These are phyloP conservation scores for Alnus glutinosa DNA, from an alignment of 306 rosid species.

Conservation along the genomic window DNA sequence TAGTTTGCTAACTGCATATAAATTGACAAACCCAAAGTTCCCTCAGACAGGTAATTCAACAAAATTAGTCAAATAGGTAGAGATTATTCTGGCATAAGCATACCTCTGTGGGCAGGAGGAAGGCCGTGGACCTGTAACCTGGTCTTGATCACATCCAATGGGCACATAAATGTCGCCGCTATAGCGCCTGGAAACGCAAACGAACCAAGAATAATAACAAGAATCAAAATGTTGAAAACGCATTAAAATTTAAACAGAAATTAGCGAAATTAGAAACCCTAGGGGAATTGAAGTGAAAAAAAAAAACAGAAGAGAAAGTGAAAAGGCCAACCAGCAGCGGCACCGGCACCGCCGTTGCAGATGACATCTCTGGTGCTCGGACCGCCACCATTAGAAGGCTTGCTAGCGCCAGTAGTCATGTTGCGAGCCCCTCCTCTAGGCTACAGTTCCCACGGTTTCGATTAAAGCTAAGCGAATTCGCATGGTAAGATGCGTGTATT, in stretches of 20 bases:
- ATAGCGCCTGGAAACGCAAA: slow-evolving; percentile 64
- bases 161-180: slow-evolving; percentile 94
- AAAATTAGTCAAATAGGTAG: neutral
- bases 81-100: slow-evolving; percentile 11
- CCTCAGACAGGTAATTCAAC: neutral
- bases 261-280: slow-evolving; percentile 28
- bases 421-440: slow-evolving; percentile 18
- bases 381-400: slow-evolving; percentile 32
- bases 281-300: slow-evolving; percentile 14
- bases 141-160: slow-evolving; percentile 97
- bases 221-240: neutral
- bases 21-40: neutral
- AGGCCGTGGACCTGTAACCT: slow-evolving; percentile 94
- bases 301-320: slow-evolving; percentile 8
- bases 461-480: slow-evolving; percentile 11
- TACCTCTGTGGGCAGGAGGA: slow-evolving; percentile 79
- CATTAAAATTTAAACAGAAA: neutral
- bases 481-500: slow-evolving; percentile 20
- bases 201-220: slow-evolving; percentile 9
- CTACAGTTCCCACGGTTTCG: neutral
- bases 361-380: slow-evolving; percentile 41
- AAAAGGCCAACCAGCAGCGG: slow-evolving; percentile 69
- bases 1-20: neutral
- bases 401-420: slow-evolving; percentile 61
- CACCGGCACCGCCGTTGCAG: slow-evolving; percentile 84